phyloP scores from a whole-genome alignment of 345 rosid species.

The Arabis hirsuta region DNA sequence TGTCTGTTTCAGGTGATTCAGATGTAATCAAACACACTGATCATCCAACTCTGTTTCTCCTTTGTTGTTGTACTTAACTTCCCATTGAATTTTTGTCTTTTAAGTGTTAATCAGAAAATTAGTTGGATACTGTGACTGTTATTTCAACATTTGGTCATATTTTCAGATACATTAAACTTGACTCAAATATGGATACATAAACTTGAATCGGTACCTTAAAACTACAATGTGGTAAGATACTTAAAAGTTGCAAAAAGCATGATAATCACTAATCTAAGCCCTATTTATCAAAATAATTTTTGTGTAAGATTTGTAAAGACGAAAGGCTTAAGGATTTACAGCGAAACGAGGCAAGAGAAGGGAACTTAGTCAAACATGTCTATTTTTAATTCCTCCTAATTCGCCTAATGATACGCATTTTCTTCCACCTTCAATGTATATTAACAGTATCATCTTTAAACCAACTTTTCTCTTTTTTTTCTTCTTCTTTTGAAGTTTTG shows the following conservation, averaged over 20 bases:
- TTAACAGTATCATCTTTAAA: neutral
- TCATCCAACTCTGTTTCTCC: conserved; percentile 28
- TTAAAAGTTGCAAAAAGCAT: neutral
- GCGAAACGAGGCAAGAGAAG: neutral
- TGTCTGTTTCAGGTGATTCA: conserved; percentile 32
- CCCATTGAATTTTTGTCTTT: neutral
- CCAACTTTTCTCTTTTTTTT: neutral
- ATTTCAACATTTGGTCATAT: neutral
- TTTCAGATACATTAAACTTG: neutral
- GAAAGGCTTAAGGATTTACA: neutral
- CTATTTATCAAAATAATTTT: neutral
- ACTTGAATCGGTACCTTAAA: neutral
- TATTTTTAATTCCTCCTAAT: conserved; percentile 23
- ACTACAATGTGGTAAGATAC: neutral
- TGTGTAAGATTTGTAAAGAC: neutral
- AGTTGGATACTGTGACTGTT: neutral
- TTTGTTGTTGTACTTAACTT: conserved; percentile 14
- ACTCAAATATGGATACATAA: neutral
- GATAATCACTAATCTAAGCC: neutral
- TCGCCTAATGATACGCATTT: conserved; percentile 1
- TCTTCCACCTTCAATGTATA: conserved; percentile 16
- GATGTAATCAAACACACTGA: neutral
- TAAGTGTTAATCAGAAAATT: neutral
- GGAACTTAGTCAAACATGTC: conserved; percentile 23
- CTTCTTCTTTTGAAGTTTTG: conserved; percentile 1